Evolutionary conservation across 805 yeast species (phyloP), one percentile per base, ranked within the genome.

Genomic region (Ogataea trehalophila): DNA sequence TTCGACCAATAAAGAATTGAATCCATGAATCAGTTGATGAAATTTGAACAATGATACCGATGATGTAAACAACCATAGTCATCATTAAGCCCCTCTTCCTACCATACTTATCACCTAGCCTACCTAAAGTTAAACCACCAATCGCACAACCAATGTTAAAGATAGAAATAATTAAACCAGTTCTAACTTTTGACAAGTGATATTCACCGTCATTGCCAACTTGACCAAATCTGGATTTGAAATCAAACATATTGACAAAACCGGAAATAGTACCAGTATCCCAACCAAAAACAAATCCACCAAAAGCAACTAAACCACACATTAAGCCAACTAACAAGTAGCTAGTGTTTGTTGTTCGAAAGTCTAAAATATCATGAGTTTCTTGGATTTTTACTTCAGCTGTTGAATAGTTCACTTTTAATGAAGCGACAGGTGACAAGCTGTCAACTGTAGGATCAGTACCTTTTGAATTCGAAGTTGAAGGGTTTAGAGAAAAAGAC

Each of bases 191-290:
- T 14, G 83, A 73, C 37, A 80, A 63, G 51, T 67, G 67, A 54
- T 53, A 35, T 2, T 57, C 65, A 48, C 83, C 84, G n/a, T 59
- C 59, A 5, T 61, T 43, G 49, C 68, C 53, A 4, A 52, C 17
- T 51, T 70, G 65, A 58, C 86, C 88, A 54, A 81, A 81, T 57
- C 82, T 68, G 17, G 53, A 46, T 45, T 67, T 61, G 65, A 76
- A 83, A 52, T 80, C 79, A 15, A 70, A 56, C 81, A 82, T 79
- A 61, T 78, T 79, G 42, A 82, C 80, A 59, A 83, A 79, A 54
- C 88, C 88, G 39, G 86, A 81, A 65, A 83, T 78, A 53, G 88
- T 82, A 70, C 88, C 89, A 45, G 87, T 83, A 70, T 83, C 89
- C 75, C 83, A 83, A 49, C 89, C 89, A 59, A 81, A 84, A 39